Evolutionary conservation across 176 grass and related monocot genomes (phyloP).

Genomic region (Aegilops speltoides): DNA sequence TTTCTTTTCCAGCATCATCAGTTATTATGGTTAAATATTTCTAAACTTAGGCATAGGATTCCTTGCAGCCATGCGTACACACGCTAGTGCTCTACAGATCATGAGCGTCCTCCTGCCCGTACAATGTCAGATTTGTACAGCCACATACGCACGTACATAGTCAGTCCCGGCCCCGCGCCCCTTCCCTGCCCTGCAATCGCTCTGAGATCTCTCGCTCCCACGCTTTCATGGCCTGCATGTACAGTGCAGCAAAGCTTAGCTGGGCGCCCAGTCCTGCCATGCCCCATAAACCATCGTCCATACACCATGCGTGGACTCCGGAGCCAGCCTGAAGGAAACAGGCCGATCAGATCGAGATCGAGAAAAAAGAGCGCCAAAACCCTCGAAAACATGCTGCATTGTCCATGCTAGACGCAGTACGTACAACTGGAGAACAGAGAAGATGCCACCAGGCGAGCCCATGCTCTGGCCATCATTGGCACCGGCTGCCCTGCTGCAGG

Average conservation of each 20-base stretch:
- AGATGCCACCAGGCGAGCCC: slow-evolving; percentile 5
- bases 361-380: background rate
- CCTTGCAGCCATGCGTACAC: background rate
- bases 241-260: slow-evolving; percentile 20
- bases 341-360: background rate
- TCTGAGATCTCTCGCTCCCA: slow-evolving; percentile 39
- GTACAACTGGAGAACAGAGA: background rate
- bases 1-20: background rate
- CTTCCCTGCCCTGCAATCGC: background rate
- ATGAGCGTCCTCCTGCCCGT: too few relatives aligned
- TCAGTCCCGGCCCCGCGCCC: background rate
- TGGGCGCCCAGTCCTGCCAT: background rate
- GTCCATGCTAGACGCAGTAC: background rate
- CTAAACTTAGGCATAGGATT: slow-evolving; percentile 1
- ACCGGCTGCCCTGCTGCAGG: background rate
- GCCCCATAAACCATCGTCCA: slow-evolving; percentile 30
- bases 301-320: background rate
- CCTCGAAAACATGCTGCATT: background rate
- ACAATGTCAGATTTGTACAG: background rate
- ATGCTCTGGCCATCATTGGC: slow-evolving; percentile 36
- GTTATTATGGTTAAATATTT: background rate
- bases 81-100: background rate
- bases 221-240: background rate
- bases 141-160: background rate
- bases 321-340: background rate